These are phyloP conservation scores for Carex myosuroides DNA, from an alignment of 176 grass and related monocot genomes.

Conservation along the genomic window DNA sequence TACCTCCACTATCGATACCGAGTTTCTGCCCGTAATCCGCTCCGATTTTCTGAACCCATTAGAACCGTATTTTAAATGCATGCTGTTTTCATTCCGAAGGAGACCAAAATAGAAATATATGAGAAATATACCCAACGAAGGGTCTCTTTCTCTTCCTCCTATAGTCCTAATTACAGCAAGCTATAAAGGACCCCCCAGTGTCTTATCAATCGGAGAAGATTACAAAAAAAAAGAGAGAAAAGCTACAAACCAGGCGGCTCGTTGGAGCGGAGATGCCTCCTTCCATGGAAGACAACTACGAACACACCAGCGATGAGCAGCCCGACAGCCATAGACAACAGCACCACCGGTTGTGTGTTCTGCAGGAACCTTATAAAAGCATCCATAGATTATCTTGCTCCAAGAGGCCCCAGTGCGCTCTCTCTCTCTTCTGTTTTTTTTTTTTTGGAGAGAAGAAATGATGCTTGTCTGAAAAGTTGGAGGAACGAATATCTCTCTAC, in stretches of 20 bases:
- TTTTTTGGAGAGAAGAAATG: not conserved
- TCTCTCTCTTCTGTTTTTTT: not conserved
- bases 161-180: too few species aligned
- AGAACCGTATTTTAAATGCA: not conserved
- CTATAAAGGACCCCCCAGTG: not conserved
- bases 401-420: not conserved
- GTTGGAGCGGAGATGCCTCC: not conserved
- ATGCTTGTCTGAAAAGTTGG: not conserved
- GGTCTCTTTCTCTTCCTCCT: not conserved
- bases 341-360: not conserved
- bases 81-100: not conserved
- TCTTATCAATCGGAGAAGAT: not conserved
- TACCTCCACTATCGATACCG: not conserved
- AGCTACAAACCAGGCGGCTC: slow-evolving; percentile 24
- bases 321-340: not conserved
- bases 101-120: too few species aligned
- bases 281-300: not conserved
- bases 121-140: not conserved
- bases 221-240: not conserved
- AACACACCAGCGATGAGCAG: slow-evolving; percentile 3
- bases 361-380: not conserved
- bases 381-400: slow-evolving; percentile 12
- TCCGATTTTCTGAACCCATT: not conserved
- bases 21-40: too few species aligned
- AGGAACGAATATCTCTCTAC: not conserved